Evolutionary conservation across 2,329 filamentous ascomycete species (phyloP).

Genomic region (Ophiostoma sp.): DNA sequence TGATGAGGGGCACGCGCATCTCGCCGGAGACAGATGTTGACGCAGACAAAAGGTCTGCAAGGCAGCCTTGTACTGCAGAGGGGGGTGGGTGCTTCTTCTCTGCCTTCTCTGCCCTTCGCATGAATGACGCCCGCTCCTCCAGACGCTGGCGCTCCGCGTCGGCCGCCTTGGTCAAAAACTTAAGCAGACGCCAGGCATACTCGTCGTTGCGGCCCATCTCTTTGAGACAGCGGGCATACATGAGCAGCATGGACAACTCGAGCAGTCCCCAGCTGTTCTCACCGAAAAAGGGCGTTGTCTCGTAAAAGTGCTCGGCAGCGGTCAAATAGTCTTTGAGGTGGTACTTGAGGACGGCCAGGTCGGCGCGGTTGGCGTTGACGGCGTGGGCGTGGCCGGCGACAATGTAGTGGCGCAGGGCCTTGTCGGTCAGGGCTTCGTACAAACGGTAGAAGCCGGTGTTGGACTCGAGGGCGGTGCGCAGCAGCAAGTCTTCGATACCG

Average conservation of each 20-base stretch:
- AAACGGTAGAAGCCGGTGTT: constrained; percentile 64
- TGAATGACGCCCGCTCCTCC: constrained; percentile 40
- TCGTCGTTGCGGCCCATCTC: constrained; percentile 75
- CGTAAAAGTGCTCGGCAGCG: constrained; percentile 75
- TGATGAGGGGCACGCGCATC: constrained; percentile 65
- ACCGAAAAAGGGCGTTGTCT: constrained; percentile 76
- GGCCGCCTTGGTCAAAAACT: constrained; percentile 69
- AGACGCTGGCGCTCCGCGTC: constrained; percentile 48
- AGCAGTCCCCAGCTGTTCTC: constrained; percentile 75
- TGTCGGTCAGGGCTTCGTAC: constrained; percentile 78
- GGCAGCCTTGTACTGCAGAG: constrained; percentile 48
- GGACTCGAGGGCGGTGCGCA: constrained; percentile 62
- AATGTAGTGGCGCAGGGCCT: constrained; percentile 78
- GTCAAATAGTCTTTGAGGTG: constrained; percentile 70
- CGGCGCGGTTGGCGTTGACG: constrained; percentile 74
- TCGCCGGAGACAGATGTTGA: constrained; percentile 54
- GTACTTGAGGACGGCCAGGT: constrained; percentile 83
- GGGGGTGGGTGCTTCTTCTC: constrained; percentile 22
- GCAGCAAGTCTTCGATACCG: constrained; percentile 57
- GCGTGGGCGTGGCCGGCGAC: constrained; percentile 77
- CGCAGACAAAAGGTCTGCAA: constrained; percentile 50
- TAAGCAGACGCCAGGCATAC: constrained; percentile 73
- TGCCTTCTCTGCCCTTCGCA: constrained; percentile 29
- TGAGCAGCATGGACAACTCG: constrained; percentile 79
- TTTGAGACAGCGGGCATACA: constrained; percentile 82